phyloP scores from a whole-genome alignment of 345 rosid genomes.

The Melaleuca quinquenervia region DNA sequence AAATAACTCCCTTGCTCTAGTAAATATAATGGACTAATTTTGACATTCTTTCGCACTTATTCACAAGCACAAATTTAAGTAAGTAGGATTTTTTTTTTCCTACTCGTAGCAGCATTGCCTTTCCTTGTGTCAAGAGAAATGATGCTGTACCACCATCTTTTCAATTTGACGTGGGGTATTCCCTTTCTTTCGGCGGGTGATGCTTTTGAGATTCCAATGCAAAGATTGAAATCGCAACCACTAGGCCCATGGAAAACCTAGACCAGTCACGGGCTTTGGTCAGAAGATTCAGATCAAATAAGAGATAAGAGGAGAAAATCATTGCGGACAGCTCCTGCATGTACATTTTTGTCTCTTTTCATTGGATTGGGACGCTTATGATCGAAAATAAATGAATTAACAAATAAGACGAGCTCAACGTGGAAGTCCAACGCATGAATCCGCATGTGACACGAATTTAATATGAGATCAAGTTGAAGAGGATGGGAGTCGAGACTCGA shows the following conservation, averaged over 20 bases:
- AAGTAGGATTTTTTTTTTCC: not conserved
- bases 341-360: not conserved
- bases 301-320: rapidly evolving
- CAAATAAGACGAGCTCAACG: not conserved
- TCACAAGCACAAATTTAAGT: not conserved
- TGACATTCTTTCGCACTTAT: not conserved
- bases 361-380: not conserved
- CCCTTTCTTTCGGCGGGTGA: too few species aligned
- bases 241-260: not conserved
- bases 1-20: not conserved
- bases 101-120: too few species aligned
- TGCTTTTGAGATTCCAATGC: too few species aligned
- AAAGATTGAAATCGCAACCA: too few species aligned
- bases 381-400: not conserved
- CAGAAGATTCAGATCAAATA: not conserved
- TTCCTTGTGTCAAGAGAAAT: too few species aligned
- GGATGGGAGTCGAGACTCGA: not conserved
- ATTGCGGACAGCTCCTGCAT: not conserved
- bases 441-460: not conserved
- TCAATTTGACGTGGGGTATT: too few species aligned
- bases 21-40: not conserved
- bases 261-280: not conserved
- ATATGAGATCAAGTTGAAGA: not conserved
- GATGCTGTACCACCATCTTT: too few species aligned
- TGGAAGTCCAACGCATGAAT: not conserved